These are phyloP conservation scores for Coemansia sp. DNA, from an alignment of 371 early-diverging fungal species.

Conservation along the genomic window DNA sequence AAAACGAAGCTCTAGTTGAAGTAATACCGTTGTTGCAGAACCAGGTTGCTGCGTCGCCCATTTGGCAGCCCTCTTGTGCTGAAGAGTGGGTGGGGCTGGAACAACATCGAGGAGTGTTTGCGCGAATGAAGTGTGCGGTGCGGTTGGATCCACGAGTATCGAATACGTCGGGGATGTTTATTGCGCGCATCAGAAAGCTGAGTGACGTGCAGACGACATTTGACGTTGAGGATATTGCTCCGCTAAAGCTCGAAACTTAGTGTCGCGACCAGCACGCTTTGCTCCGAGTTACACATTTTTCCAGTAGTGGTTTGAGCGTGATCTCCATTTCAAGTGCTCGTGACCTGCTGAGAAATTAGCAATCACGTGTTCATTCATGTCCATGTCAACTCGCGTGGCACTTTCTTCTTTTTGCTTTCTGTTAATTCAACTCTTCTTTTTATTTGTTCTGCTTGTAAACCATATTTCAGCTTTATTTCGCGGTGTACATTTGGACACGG, in stretches of 20 bases:
- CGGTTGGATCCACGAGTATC: slow-evolving; percentile 55
- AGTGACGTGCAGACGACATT: neutral
- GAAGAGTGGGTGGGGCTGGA: slow-evolving; percentile 17
- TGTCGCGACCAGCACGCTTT: too few species aligned
- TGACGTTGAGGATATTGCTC: neutral
- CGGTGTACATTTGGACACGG: neutral
- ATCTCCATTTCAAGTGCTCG: neutral
- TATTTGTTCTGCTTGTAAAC: neutral
- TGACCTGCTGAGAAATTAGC: neutral
- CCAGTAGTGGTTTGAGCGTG: too few species aligned
- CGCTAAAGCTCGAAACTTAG: neutral
- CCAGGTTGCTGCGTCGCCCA: slow-evolving; percentile 1
- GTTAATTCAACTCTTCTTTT: neutral
- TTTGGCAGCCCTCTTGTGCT: slow-evolving; percentile 15
- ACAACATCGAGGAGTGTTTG: slow-evolving; percentile 48
- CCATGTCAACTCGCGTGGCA: neutral
- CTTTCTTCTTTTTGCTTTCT: neutral
- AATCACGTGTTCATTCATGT: neutral
- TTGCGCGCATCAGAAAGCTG: slow-evolving; percentile 56
- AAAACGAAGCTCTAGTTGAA: slow-evolving; percentile 57
- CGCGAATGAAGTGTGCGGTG: slow-evolving; percentile 33
- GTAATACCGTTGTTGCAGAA: slow-evolving; percentile 40
- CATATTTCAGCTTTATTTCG: neutral
- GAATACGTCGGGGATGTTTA: slow-evolving; percentile 64
- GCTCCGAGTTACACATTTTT: too few species aligned